phyloP scores from a whole-genome alignment of 129 eudicot species.

The Flaveria sonorensis region DNA sequence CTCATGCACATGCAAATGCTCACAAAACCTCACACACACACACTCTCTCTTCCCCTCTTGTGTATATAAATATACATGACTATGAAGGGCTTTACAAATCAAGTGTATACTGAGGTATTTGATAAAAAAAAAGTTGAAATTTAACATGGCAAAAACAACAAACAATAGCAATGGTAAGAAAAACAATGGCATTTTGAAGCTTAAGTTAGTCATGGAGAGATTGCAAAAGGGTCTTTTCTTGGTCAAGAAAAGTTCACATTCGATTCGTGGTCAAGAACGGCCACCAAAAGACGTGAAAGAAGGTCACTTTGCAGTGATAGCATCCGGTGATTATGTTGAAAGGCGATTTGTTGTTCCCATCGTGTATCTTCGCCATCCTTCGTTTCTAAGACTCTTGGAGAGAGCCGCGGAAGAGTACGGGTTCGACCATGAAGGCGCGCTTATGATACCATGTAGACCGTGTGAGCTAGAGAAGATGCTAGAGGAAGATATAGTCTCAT shows the following conservation, averaged over 20 bases:
- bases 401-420: constrained; percentile 45
- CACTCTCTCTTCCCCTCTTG: not conserved
- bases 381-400: constrained; percentile 40
- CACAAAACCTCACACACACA: not conserved
- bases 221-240: constrained; percentile 41
- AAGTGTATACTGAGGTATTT: not conserved
- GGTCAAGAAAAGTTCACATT: constrained; percentile 13
- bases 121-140: not conserved
- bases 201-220: constrained; percentile 26
- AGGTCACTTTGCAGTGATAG: constrained; percentile 52
- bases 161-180: constrained; percentile 22
- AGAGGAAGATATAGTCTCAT: constrained; percentile 16
- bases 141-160: constrained; percentile 30
- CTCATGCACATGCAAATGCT: constrained; percentile 40
- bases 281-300: constrained; percentile 47
- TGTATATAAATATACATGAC: constrained; percentile 25
- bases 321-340: constrained; percentile 31
- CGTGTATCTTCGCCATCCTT: constrained; percentile 25
- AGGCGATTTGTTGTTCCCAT: constrained; percentile 34
- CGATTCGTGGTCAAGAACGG: constrained; percentile 12
- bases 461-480: constrained; percentile 37
- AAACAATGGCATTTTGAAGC: constrained; percentile 35
- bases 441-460: constrained; percentile 39
- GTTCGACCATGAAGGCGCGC: constrained; percentile 41
- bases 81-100: constrained; percentile 7